Evolutionary conservation across 2,329 filamentous ascomycete genomes (phyloP).

Genomic region (Triangularia verruculosa): DNA sequence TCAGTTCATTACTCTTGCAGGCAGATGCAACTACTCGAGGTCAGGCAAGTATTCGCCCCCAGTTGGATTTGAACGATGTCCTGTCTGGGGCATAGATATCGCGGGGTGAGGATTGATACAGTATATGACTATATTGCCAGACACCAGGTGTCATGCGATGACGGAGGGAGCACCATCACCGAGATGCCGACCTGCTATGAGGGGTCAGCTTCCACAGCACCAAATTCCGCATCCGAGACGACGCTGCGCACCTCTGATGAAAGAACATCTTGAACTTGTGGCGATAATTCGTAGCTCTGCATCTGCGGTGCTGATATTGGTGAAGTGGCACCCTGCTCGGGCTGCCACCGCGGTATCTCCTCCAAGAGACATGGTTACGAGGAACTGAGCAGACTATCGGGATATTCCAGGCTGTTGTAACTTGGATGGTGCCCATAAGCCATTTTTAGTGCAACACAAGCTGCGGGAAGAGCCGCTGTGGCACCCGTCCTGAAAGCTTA

Average conservation of each 20-base stretch:
- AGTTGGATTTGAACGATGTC: neutral
- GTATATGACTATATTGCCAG: neutral
- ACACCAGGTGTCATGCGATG: too few relatives aligned
- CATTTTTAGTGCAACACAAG: neutral
- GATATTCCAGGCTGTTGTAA: neutral
- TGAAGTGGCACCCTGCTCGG: conserved; percentile 18
- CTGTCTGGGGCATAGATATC: neutral
- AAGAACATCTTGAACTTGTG: conserved; percentile 46
- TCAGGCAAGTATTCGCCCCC: too few relatives aligned
- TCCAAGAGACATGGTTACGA: conserved; percentile 24
- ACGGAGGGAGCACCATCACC: too few relatives aligned
- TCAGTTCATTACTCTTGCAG: too few relatives aligned
- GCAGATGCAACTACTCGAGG: too few relatives aligned
- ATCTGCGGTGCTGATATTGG: conserved; percentile 10
- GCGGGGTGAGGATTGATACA: neutral
- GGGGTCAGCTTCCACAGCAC: conserved; percentile 7
- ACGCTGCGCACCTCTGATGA: conserved; percentile 43
- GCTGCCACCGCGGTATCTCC: conserved; percentile 19
- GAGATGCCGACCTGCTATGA: conserved; percentile 56
- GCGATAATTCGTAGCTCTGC: conserved; percentile 5
- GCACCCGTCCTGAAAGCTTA: neutral
- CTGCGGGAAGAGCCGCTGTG: conserved; percentile 4
- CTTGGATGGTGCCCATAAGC: neutral
- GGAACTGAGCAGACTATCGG: neutral
- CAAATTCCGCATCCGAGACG: neutral